Evolutionary conservation across 23 red algal genomes (phyloP), one percentile per base, ranked within the genome.

Genomic region (Gracilariopsis chorda): DNA sequence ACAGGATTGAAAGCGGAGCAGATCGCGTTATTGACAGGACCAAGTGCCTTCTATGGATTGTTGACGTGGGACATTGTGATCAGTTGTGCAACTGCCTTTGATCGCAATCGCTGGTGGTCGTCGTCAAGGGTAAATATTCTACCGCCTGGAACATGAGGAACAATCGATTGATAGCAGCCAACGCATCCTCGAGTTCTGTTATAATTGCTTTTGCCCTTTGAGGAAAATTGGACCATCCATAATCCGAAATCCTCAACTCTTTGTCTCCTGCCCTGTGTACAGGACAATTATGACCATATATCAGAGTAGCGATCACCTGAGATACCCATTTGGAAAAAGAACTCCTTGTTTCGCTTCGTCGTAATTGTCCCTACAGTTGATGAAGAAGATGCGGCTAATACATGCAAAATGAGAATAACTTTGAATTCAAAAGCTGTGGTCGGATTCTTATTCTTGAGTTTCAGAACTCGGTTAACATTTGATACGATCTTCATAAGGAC

Each of bases 261-360:
- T 37, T 81, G 44, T 19, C 77, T 49, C 1, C 47, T 55, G 8
- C 52, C n/a, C 4, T 13, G 0, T 81, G 43, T 81, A 28, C 48
- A 24, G 34, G 48, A 57, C 0, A 81, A 1, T 12, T 20, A 45
- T 27, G 51, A 81, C 77, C 77, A 49, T 19, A 56, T 57, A 13
- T 81, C 47, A 29, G 24, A n/a, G 41, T 56, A 62, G 3, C 21
- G 1, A 11, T 81, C 0, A 20, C 77, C 51, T 16, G 20, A 35
- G 0, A 81, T 29, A 25, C 51, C 77, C n/a, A 51, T 81, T 58
- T 81, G 77, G 19, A 56, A 81, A 81, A 35, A 81, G 20, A 81
- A 35, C 27, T 68, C 27, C 10, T 68, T n/a, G n/a, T n/a, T n/a
- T n/a, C n/a, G n/a, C n/a, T n/a, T n/a, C n/a, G 2, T 1, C 29